Conservation (phyloP, 2,329 filamentous ascomycete species). For the Pseudonectria foliicola region DNA sequence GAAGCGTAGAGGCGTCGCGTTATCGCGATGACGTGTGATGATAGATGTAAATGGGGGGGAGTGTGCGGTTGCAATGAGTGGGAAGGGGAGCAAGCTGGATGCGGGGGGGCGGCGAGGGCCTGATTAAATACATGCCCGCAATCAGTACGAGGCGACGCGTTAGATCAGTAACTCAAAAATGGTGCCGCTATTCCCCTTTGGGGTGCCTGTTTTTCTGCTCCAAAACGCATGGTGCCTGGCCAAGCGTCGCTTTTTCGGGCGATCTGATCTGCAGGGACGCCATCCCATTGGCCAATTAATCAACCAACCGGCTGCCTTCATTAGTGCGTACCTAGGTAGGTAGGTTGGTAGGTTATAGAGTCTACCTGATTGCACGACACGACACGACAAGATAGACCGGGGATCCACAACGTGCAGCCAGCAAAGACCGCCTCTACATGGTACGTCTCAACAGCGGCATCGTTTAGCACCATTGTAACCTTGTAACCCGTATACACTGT, state of each 20-base stretch:
- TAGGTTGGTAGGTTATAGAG: too few species aligned
- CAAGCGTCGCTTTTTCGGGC: neutral
- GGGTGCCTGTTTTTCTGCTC: neutral
- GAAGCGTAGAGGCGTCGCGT: slow-evolving; percentile 21
- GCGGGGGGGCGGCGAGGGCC: slow-evolving; percentile 22
- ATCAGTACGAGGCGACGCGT: slow-evolving; percentile 25
- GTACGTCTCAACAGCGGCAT: too few species aligned
- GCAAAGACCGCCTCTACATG: too few species aligned
- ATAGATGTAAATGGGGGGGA: slow-evolving; percentile 8
- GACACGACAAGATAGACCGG: too few species aligned
- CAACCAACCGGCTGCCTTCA: too few species aligned
- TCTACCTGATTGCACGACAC: too few species aligned
- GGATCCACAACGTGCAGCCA: too few species aligned
- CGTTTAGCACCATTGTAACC: too few species aligned
- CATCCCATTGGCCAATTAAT: too few species aligned
- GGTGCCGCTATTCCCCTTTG: slow-evolving; percentile 4
- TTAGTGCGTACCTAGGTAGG: too few species aligned
- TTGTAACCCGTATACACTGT: too few species aligned
- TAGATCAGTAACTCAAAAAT: slow-evolving; percentile 18
- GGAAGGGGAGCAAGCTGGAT: slow-evolving; percentile 12
- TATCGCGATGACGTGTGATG: slow-evolving; percentile 19
- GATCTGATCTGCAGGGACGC: neutral
- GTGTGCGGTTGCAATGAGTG: slow-evolving; percentile 14
- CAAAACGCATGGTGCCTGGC: neutral
- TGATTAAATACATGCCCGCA: slow-evolving; percentile 32